Evolutionary conservation across 345 rosid genomes (phyloP).

Genomic region (Populus pruinosa): DNA sequence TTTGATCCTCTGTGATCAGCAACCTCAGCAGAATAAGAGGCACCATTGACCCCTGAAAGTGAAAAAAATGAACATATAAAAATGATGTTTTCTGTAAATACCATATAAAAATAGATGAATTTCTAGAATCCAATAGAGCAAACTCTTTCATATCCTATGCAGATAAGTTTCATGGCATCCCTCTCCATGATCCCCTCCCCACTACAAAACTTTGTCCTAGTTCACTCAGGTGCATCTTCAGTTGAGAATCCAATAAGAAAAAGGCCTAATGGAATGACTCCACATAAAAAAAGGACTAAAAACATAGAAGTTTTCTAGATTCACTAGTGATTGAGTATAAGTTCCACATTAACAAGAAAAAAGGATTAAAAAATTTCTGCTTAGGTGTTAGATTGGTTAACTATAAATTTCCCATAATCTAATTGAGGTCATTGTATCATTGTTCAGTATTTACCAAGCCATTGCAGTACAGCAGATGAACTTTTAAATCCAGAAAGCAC

Average conservation of each 20-base stretch:
- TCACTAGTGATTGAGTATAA: not conserved
- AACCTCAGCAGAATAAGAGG: slow-evolving; percentile 23
- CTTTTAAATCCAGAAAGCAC: not conserved
- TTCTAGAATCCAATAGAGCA: not conserved
- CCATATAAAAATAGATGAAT: not conserved
- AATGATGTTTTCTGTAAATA: not conserved
- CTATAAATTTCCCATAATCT: not conserved
- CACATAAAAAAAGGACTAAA: not conserved
- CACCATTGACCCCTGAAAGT: slow-evolving; percentile 24
- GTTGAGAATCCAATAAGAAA: not conserved
- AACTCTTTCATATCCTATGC: not conserved
- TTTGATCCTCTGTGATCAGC: slow-evolving; percentile 17
- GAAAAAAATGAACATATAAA: not conserved
- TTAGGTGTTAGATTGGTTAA: not conserved
- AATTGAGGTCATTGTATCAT: not conserved
- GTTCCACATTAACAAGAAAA: not conserved
- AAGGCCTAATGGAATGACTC: not conserved
- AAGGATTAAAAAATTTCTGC: not conserved
- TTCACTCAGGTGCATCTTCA: not conserved
- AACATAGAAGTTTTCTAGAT: not conserved
- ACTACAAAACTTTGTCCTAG: not conserved
- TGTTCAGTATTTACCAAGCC: not conserved
- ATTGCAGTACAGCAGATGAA: not conserved
- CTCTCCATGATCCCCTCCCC: not conserved
- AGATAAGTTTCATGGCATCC: not conserved